Percentiles rank a stretch among this genome's conserved stretches.
Evolutionary conservation across 371 early-diverging fungal species (phyloP).

Genomic region (Rhizomucor miehei): DNA sequence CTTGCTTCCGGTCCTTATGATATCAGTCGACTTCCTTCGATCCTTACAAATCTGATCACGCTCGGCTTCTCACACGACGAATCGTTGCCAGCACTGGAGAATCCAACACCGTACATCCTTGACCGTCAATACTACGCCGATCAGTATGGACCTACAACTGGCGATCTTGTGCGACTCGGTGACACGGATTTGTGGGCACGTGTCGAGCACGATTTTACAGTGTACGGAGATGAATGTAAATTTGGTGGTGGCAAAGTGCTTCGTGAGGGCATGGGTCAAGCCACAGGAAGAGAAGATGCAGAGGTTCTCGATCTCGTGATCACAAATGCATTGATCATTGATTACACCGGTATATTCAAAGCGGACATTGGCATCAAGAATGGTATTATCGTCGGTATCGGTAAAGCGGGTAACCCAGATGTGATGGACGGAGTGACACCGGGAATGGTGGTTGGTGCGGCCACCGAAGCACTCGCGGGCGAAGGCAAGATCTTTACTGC

Average conservation of each 20-base stretch:
- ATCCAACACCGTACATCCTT: slow-evolving; percentile 52
- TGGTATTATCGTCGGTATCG: slow-evolving; percentile 84
- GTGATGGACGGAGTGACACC: slow-evolving; percentile 90
- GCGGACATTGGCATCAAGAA: slow-evolving; percentile 92
- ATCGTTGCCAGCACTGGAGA: slow-evolving; percentile 38
- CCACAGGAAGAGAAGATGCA: slow-evolving; percentile 51
- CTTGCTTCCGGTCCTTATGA: slow-evolving; percentile 76
- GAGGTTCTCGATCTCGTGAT: slow-evolving; percentile 89
- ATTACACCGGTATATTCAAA: slow-evolving; percentile 94
- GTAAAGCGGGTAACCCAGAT: slow-evolving; percentile 96
- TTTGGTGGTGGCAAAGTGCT: slow-evolving; percentile 86
- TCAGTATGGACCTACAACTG: slow-evolving; percentile 90
- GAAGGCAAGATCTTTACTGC: slow-evolving; percentile 92
- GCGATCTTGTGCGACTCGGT: slow-evolving; percentile 84
- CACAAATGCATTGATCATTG: slow-evolving; percentile 89
- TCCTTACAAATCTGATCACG: slow-evolving; percentile 42
- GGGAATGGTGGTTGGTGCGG: slow-evolving; percentile 83
- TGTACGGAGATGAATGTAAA: slow-evolving; percentile 91
- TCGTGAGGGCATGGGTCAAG: slow-evolving; percentile 93
- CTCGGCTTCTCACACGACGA: slow-evolving; percentile 61
- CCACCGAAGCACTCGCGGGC: slow-evolving; percentile 89
- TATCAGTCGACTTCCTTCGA: slow-evolving; percentile 30
- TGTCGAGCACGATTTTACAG: slow-evolving; percentile 84
- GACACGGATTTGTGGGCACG: slow-evolving; percentile 83
- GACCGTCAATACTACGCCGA: slow-evolving; percentile 80